phyloP scores from a whole-genome alignment of 805 yeast species.

The Saturnispora ahearnii region DNA sequence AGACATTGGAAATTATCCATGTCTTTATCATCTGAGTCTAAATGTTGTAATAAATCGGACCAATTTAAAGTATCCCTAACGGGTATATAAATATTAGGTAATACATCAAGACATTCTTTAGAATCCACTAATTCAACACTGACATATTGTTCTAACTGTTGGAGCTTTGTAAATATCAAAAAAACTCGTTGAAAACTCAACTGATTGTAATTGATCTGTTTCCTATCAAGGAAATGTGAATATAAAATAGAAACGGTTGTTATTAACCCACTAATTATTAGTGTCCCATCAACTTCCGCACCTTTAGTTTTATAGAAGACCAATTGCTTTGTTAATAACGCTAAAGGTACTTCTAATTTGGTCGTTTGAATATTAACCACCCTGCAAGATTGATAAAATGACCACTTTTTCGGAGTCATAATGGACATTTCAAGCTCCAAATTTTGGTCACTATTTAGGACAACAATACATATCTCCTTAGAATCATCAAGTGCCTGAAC shows the following conservation, averaged over 20 bases:
- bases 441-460: not conserved
- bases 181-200: constrained; percentile 14
- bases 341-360: not conserved
- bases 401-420: constrained; percentile 2
- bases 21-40: not conserved
- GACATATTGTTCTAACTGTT: constrained; percentile 7
- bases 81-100: constrained; percentile 9
- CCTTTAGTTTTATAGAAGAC: not conserved
- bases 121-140: constrained; percentile 18
- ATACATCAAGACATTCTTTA: constrained; percentile 11
- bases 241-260: constrained; percentile 18
- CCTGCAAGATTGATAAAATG: not conserved
- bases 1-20: constrained; percentile 1
- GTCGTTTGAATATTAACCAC: not conserved
- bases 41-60: not conserved
- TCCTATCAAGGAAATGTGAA: constrained; percentile 13
- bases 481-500: not conserved
- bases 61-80: not conserved
- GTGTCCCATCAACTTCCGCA: not conserved
- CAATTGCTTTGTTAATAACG: not conserved
- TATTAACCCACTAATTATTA: constrained; percentile 22
- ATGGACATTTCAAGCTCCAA: not conserved
- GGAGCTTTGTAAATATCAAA: constrained; percentile 13
- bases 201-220: constrained; percentile 8
- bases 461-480: not conserved